Percentiles rank a stretch among this genome's conserved stretches.
Evolutionary conservation across 768 basidiomycete genomes (phyloP).

Genomic region (Rhodotorula graminis): DNA sequence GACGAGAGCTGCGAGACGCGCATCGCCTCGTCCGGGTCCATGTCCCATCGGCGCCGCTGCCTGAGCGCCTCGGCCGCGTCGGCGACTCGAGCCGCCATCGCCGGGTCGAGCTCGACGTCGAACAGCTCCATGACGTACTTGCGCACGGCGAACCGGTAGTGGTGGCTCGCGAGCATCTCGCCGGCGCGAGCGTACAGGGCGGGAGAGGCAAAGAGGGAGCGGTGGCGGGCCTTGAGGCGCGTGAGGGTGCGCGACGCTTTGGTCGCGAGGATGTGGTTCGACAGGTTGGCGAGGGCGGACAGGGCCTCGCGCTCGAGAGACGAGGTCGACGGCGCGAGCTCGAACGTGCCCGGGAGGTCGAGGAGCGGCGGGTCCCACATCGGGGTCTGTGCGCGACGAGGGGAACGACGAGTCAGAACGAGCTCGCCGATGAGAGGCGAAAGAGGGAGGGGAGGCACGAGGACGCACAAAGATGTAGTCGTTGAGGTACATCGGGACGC

Average conservation of each 20-base stretch:
- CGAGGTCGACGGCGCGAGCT: conserved; percentile 60
- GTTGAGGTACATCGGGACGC: conserved; percentile 77
- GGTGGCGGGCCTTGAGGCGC: conserved; percentile 72
- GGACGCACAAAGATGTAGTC: conserved; percentile 53
- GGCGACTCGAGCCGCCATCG: background rate
- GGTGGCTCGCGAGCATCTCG: conserved; percentile 78
- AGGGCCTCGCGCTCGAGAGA: conserved; percentile 76
- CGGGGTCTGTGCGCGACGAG: conserved; percentile 18
- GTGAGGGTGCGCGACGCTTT: conserved; percentile 85
- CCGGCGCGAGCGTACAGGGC: conserved; percentile 77
- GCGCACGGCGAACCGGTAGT: conserved; percentile 85
- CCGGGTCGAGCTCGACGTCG: conserved; percentile 48
- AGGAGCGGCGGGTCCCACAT: conserved; percentile 20
- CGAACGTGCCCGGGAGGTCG: conserved; percentile 3
- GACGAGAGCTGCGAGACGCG: background rate
- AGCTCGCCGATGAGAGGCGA: too few relatives aligned
- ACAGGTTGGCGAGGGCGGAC: conserved; percentile 84
- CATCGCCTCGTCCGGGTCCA: background rate
- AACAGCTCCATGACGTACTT: conserved; percentile 91
- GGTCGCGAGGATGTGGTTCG: conserved; percentile 92
- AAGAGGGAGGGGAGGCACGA: background rate
- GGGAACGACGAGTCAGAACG: background rate
- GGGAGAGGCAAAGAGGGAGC: conserved; percentile 68
- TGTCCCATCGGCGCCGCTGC: background rate
- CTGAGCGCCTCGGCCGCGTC: conserved; percentile 14